phyloP scores from a whole-genome alignment of 2,329 filamentous ascomycete genomes.

The Phyllosticta citrichinensis region DNA sequence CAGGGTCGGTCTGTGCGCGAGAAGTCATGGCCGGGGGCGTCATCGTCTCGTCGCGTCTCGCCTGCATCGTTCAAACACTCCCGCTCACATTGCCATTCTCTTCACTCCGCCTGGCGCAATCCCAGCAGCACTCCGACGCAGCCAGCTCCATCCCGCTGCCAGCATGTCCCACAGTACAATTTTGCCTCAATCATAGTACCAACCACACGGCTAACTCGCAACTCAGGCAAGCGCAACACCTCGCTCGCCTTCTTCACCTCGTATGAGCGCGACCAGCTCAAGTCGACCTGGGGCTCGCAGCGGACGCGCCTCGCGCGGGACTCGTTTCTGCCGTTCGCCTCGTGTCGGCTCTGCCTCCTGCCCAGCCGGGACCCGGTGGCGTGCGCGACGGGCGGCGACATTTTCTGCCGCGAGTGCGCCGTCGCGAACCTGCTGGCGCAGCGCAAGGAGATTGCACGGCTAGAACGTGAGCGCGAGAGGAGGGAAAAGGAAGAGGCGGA shows the following conservation, averaged over 20 bases:
- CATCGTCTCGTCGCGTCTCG: background rate
- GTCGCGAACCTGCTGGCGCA: conserved; percentile 84
- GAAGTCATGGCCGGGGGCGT: conserved; percentile 3
- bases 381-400: conserved; percentile 65
- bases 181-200: background rate
- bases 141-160: background rate
- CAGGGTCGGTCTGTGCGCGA: background rate
- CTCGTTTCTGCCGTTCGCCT: conserved; percentile 84
- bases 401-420: conserved; percentile 94
- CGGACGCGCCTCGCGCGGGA: conserved; percentile 80
- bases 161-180: conserved; percentile 41
- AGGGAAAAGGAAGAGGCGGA: conserved; percentile 54
- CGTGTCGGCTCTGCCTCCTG: conserved; percentile 78
- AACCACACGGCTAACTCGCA: background rate
- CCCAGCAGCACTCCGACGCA: background rate
- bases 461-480: conserved; percentile 56
- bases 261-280: conserved; percentile 75
- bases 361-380: conserved; percentile 73
- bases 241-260: conserved; percentile 89
- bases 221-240: conserved; percentile 65
- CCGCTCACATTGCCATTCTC: background rate
- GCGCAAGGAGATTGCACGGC: conserved; percentile 78
- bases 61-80: background rate
- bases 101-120: background rate
- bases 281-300: conserved; percentile 70